Evolutionary conservation across 1,284 basidiomycete genomes (phyloP), one percentile per base, ranked within the genome.

Genomic region (Pseudozyma thailandica): DNA sequence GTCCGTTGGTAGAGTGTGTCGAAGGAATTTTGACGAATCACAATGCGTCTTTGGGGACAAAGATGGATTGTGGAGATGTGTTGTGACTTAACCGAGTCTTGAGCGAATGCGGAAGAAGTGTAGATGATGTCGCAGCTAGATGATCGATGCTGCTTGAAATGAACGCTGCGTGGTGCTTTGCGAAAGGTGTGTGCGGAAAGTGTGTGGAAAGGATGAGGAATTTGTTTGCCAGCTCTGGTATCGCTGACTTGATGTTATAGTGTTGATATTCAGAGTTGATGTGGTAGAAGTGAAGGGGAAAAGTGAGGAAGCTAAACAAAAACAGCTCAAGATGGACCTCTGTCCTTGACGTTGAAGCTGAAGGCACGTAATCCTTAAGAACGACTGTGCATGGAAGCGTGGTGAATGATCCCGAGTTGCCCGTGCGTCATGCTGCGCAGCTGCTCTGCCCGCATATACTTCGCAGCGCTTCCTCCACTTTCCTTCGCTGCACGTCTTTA

Each of bases 391-490:
- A 50, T 42, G 38, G 49, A 42, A 50, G 26, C 49, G 35, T 26
- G 28, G 37, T 50, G 48, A 50, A 50, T 30, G 37, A 41, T 47
- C 21, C 28, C 13, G 21, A 35, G 3, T 27, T 44, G 55, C 4
- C 56, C 28, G 49, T 59, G 56, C 56, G 56, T 51, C 49, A 57
- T 57, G 45, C 45, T 51, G 37, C 47, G 6, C 8, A 6, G 10
- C 18, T 41, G n/a, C 21, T 7, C 18, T 4, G 38, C 18, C 38
- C n/a, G n/a, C n/a, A n/a, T n/a, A n/a, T n/a, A n/a, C n/a, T 10
- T n/a, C n/a, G 18, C 38, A 41, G n/a, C 48, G 21, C 18, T 51
- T 57, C 52, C 56, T 60, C 63, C 63, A 60, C 63, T 60, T 64
- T 64, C 53, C 41, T 55, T 65, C 42, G 21, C 7, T 39, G 25